Base-by-base conservation (phyloP, 768 basidiomycete genomes). In the Auriculariales sp. region DNA sequence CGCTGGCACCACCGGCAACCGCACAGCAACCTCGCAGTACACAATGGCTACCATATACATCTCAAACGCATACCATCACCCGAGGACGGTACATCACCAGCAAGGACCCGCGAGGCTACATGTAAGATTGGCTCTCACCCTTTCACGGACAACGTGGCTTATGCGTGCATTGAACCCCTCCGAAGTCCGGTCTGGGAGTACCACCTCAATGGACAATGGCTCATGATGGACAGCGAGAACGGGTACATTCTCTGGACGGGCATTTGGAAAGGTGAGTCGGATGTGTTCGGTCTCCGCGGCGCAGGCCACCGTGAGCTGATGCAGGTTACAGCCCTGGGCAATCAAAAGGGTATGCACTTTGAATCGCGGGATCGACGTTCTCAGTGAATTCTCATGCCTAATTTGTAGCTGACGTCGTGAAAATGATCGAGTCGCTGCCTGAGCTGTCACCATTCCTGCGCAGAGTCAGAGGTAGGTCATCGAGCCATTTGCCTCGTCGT, bases 211-310 rank as follows among this genome's bases (percentile, higher is more conserved):
- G 83, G 81, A 19, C 87, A 91, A 59, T 89, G 87, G 84, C 86
- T 92, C 59, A 91, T 92, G 89, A 88, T 91, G 77, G 89, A 92
- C 67, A 83, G 87, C 59, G 89, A 92, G 61, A 88, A 90, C 61
- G 89, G 89, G 3, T 91, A 88, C 62, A 81, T 92, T 51, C 70
- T 90, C 15, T 92, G 89, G 88, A 92, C 90, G 1, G 85, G 87
- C 9, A 92, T 92, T 48, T 92, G 89, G 89, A 92, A 92, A 73
- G 88, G 87, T 87, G 52, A 53, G 68, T 53, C 9, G 0, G 6
- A 28, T 28, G 42, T n/a, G 28, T 17, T 47, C 12, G 25, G n/a
- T 32, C 7, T 14, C 46, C 19, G 11, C 25, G 2, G 12, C 45
- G 49, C 34, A 50, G 28, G 55, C 59, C 51, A 57, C 55, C 45